Conservation (phyloP, 2,329 filamentous ascomycete species). For the Botrytis tulipae region DNA sequence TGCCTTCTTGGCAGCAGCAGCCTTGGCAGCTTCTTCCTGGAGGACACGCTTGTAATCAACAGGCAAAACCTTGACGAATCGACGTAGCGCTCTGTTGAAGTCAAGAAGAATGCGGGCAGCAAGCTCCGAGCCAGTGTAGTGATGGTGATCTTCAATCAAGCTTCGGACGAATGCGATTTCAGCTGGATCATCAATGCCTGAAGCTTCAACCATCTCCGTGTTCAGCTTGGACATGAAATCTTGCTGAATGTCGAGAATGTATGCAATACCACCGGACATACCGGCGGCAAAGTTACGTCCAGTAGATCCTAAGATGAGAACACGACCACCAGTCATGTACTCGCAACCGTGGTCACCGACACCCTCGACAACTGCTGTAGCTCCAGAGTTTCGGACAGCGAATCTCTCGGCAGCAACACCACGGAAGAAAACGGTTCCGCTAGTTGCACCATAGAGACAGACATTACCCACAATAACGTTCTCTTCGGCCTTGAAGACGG, state of each 20-base stretch:
- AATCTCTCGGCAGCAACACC: slow-evolving; percentile 96
- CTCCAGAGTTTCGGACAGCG: slow-evolving; percentile 93
- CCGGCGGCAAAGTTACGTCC: slow-evolving; percentile 96
- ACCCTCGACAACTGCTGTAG: slow-evolving; percentile 93
- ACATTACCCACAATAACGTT: slow-evolving; percentile 93
- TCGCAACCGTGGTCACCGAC: slow-evolving; percentile 95
- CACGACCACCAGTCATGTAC: slow-evolving; percentile 97
- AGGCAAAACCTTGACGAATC: slow-evolving; percentile 90
- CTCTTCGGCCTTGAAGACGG: slow-evolving; percentile 94
- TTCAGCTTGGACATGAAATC: slow-evolving; percentile 95
- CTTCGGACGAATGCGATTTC: slow-evolving; percentile 90
- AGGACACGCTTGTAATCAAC: slow-evolving; percentile 96
- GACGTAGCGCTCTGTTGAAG: slow-evolving; percentile 85
- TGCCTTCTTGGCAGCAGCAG: slow-evolving; percentile 78
- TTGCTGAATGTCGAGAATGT: slow-evolving; percentile 83
- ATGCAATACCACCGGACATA: slow-evolving; percentile 98
- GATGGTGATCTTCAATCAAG: slow-evolving; percentile 93
- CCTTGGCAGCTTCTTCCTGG: slow-evolving; percentile 80
- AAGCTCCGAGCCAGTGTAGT: slow-evolving; percentile 94
- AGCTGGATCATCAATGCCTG: slow-evolving; percentile 74
- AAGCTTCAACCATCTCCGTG: slow-evolving; percentile 94
- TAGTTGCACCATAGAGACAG: slow-evolving; percentile 91
- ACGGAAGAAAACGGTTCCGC: slow-evolving; percentile 92
- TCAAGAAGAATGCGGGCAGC: slow-evolving; percentile 92
- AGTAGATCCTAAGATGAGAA: slow-evolving; percentile 82